Evolutionary conservation across 1,284 basidiomycete genomes (phyloP).

Genomic region (Moniliophthora roreri): DNA sequence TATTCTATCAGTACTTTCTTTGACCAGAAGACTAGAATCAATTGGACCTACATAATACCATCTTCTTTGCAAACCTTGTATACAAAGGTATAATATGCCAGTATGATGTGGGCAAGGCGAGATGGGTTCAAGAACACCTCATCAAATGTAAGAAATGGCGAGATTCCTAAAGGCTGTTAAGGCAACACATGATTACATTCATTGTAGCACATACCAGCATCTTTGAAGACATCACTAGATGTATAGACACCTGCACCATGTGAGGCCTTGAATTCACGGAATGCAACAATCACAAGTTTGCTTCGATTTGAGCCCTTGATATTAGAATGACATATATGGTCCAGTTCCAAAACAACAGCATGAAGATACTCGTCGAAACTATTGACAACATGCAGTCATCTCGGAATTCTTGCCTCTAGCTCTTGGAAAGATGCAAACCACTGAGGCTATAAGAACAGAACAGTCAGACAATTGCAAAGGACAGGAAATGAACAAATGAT

Average conservation of each 20-base stretch:
- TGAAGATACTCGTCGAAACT: too few relatives aligned
- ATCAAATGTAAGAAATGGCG: too few relatives aligned
- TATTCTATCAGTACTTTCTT: background rate
- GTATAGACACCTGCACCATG: background rate
- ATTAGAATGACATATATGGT: background rate
- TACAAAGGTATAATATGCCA: background rate
- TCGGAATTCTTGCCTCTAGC: too few relatives aligned
- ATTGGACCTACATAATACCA: background rate
- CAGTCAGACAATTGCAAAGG: background rate
- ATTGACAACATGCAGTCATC: too few relatives aligned
- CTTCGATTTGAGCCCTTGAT: background rate
- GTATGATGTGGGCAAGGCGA: background rate
- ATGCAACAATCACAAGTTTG: background rate
- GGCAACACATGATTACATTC: too few relatives aligned
- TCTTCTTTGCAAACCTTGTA: background rate
- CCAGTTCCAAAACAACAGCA: too few relatives aligned
- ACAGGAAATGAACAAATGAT: background rate
- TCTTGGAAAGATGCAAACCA: background rate
- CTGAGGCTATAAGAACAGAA: background rate
- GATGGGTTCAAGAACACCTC: background rate
- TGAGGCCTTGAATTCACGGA: too few relatives aligned
- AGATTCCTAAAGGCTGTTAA: background rate
- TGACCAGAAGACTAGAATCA: background rate
- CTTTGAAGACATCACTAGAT: background rate
- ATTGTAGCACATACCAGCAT: background rate